Evolutionary conservation across 805 yeast genomes (phyloP).

Genomic region (Yarrowia keelungensis): DNA sequence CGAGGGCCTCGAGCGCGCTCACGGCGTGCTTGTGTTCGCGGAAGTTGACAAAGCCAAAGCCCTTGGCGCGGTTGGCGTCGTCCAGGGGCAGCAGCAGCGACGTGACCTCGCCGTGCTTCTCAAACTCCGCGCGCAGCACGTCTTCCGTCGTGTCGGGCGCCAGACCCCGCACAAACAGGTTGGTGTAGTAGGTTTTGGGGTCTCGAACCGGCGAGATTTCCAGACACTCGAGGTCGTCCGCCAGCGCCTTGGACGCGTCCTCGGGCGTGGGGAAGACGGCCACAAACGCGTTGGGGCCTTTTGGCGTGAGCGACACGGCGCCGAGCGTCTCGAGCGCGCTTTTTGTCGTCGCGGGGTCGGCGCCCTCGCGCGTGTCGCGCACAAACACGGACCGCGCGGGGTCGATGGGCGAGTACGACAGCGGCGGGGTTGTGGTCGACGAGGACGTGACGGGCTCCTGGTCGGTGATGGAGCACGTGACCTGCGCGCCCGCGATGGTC

Average conservation of each 20-base stretch:
- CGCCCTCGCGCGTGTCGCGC: conserved; percentile 18
- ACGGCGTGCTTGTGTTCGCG: conserved; percentile 53
- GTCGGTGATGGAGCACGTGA: conserved; percentile 7
- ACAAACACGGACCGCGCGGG: conserved; percentile 30
- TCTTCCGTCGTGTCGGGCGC: conserved; percentile 15
- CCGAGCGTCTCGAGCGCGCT: conserved; percentile 10
- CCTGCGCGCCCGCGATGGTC: neutral
- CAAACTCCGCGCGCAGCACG: neutral
- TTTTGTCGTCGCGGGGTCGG: neutral
- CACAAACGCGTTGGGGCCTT: conserved; percentile 33
- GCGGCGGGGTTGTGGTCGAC: neutral
- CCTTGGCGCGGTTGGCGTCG: conserved; percentile 50
- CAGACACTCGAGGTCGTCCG: conserved; percentile 2
- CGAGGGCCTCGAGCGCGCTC: conserved; percentile 59
- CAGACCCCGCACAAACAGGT: conserved; percentile 36
- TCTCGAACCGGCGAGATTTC: conserved; percentile 27
- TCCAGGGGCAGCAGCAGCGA: conserved; percentile 36
- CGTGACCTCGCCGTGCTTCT: conserved; percentile 12
- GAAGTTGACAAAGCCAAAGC: conserved; percentile 64
- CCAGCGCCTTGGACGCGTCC: conserved; percentile 20
- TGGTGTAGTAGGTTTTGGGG: conserved; percentile 16
- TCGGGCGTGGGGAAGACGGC: conserved; percentile 29
- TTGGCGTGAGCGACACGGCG: conserved; percentile 16
- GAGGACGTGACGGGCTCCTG: neutral
- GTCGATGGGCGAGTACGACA: neutral